Conservation (phyloP, 2,329 filamentous ascomycete genomes). For the Xylariaceae sp. region DNA sequence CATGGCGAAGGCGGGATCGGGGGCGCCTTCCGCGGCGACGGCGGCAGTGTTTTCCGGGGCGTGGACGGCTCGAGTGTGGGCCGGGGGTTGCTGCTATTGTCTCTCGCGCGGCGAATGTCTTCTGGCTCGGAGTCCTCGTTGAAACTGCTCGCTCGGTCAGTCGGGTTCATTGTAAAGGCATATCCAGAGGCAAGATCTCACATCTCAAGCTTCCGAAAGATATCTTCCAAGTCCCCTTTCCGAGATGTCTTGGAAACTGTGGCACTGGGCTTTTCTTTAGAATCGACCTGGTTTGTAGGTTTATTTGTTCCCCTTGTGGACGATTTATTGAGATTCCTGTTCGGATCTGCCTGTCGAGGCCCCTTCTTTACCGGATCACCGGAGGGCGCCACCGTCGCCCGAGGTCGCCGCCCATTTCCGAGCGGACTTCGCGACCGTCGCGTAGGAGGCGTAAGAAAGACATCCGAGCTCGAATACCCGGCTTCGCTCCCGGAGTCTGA, state of each 20-base stretch:
- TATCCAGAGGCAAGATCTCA: constrained; percentile 8
- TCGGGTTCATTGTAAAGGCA: not conserved
- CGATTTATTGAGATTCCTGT: too few relatives aligned
- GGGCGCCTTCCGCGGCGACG: constrained; percentile 18
- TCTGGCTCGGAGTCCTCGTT: constrained; percentile 19
- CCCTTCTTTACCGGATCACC: constrained; percentile 5
- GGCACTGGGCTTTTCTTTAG: constrained; percentile 2
- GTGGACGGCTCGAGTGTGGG: constrained; percentile 16
- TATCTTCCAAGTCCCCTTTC: constrained; percentile 19
- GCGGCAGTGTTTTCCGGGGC: constrained; percentile 18
- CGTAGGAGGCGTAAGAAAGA: constrained; percentile 10
- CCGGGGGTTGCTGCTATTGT: constrained; percentile 1
- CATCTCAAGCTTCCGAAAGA: constrained; percentile 25
- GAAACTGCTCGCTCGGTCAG: constrained; percentile 8
- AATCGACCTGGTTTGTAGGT: too few relatives aligned
- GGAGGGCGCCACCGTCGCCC: constrained; percentile 14
- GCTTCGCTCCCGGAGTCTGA: constrained; percentile 8
- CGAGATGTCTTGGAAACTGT: constrained; percentile 9
- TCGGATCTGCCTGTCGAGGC: too few relatives aligned
- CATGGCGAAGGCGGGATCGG: constrained; percentile 23
- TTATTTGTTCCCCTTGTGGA: too few relatives aligned
- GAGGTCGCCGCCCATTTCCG: constrained; percentile 10
- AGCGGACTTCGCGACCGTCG: constrained; percentile 13
- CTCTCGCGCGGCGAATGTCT: not conserved
- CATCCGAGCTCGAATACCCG: constrained; percentile 14